phyloP scores from a whole-genome alignment of 805 yeast species.

The Zygotorulaspora florentina region DNA sequence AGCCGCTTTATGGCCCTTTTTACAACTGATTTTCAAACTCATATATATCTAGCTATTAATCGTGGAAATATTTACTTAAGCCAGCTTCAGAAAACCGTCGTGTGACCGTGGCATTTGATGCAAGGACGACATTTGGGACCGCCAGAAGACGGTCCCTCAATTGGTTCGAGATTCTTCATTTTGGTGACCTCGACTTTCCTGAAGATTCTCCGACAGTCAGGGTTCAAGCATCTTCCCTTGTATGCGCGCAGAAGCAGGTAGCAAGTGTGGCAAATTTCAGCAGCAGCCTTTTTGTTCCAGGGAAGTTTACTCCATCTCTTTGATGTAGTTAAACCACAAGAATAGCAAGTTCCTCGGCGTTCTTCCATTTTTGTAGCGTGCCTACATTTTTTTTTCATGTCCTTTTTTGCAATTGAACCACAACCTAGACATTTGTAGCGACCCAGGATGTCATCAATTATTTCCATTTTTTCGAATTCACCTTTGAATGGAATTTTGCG shows the following conservation, averaged over 20 bases:
- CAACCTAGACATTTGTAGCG: neutral
- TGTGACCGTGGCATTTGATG: neutral
- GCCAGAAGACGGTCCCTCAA: neutral
- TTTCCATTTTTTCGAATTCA: slow-evolving; percentile 4
- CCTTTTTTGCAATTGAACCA: neutral
- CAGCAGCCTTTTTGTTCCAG: neutral
- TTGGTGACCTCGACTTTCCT: neutral
- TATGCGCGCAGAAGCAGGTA: neutral
- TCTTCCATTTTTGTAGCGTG: neutral
- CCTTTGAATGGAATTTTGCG: slow-evolving; percentile 4
- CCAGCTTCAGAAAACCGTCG: no score
- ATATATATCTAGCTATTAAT: no score
- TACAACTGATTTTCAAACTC: no score
- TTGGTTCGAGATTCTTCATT: neutral
- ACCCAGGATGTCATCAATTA: neutral
- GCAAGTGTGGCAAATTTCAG: neutral
- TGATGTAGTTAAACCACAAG: neutral
- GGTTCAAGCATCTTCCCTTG: neutral
- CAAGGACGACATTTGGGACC: neutral
- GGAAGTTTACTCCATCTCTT: slow-evolving; percentile 2
- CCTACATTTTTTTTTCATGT: neutral
- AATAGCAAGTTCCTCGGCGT: neutral
- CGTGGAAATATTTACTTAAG: no score
- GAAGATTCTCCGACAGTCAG: neutral
- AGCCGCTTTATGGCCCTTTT: no score